Conservation (phyloP, 2,329 filamentous ascomycete species). For the Colletotrichum lentis region DNA sequence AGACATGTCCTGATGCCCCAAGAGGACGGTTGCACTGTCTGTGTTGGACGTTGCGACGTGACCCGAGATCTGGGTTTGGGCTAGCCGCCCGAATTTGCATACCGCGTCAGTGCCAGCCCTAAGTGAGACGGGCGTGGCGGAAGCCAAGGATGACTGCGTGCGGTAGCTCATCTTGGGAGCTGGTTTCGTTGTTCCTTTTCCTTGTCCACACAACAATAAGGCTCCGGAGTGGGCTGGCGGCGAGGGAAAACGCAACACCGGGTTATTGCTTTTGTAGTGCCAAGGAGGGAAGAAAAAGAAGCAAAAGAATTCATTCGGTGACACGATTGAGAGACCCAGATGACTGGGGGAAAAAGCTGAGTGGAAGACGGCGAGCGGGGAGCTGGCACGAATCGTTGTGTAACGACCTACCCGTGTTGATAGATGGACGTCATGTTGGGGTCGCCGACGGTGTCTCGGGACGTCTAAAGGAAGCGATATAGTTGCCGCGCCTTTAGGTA, state of each 20-base stretch:
- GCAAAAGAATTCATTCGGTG: conserved; percentile 9
- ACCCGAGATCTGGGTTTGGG: background rate
- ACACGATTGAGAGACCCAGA: background rate
- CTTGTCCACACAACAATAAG: background rate
- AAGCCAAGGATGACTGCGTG: conserved; percentile 15
- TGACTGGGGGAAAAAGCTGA: background rate
- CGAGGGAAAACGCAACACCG: conserved; percentile 5
- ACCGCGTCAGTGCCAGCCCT: background rate
- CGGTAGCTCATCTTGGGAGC: conserved; percentile 6
- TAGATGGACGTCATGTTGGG: background rate
- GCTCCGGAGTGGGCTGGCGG: background rate
- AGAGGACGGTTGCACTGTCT: conserved; percentile 27
- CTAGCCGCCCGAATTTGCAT: conserved; percentile 3
- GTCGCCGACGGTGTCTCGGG: conserved; percentile 11
- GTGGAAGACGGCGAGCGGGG: background rate
- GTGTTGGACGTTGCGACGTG: conserved; percentile 9
- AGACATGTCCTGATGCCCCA: background rate
- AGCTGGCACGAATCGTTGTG: conserved; percentile 5
- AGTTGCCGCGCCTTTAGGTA: background rate
- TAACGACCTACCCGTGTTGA: background rate
- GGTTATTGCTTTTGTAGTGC: conserved; percentile 17
- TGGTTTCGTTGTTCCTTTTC: conserved; percentile 16
- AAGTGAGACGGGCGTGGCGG: conserved; percentile 9
- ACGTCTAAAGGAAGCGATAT: conserved; percentile 15
- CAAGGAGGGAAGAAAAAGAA: conserved; percentile 16